Evolutionary conservation across 2,329 filamentous ascomycete species (phyloP), one percentile per base, ranked within the genome.

Genomic region (Neonectria magnoliae): DNA sequence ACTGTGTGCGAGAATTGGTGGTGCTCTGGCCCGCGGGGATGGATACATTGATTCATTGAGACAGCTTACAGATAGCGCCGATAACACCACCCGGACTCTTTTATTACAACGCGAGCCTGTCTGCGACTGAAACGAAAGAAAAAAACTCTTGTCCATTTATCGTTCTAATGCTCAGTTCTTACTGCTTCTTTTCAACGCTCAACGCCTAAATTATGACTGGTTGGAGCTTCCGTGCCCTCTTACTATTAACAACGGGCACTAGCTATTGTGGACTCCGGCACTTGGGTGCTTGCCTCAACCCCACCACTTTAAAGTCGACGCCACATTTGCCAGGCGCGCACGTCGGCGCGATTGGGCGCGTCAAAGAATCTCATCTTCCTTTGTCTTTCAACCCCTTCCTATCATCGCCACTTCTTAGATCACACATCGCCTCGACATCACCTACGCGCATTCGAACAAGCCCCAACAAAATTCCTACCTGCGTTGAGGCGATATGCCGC

Each of bases 401-500:
- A 52, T 36, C 45, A 53, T 38, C 41, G 31, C 48, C 18, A 29
- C 25, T 16, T 44, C 41, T n/a, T 29, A 31, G 20, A 45, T 41
- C 57, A 50, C 56, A 55, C 61, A 18, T 33, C 50, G 8, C 44
- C 13, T 22, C 42, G 6, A 41, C 50, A 22, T 9, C 22, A 22
- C 31, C 55, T n/a, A 5, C 7, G 11, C 25, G 18, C 50, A 50
- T 48, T 41, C 31, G 14, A 18, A 13, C 36, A 38, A n/a, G 22
- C 18, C 18, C 29, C 52, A 52, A 31, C 11, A 48, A 29, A 16
- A 33, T 5, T 36, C 11, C 42, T 33, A 36, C 14, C 14, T 6
- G 22, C 13, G 31, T 54, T 50, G 14, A 50, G 41, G 60, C 66
- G 68, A 59, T 22, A 80, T 80, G 78, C 64, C 71, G 47, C 71